Percentiles rank a stretch among this genome's conserved stretches.
Conservation (phyloP, 108 stramenopile species). For the Stephanodiscus triporus region DNA sequence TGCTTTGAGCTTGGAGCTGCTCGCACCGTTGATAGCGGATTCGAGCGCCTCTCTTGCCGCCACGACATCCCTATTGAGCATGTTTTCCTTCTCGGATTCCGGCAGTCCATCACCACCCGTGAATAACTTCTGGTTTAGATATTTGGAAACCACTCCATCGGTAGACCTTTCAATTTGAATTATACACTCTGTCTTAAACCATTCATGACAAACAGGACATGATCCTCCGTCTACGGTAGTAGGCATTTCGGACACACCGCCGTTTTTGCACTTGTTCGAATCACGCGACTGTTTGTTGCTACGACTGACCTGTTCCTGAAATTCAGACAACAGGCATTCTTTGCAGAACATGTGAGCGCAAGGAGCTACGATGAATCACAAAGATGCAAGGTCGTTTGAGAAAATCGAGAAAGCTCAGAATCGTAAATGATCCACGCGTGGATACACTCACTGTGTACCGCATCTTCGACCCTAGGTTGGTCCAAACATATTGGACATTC, state of each 20-base stretch:
- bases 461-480: constrained; percentile 58
- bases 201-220: constrained; percentile 73
- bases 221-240: constrained; percentile 19
- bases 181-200: constrained; percentile 56
- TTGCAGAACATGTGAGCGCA: constrained; percentile 87
- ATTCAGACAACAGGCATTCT: constrained; percentile 54
- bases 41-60: constrained; percentile 75
- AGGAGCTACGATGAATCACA: constrained; percentile 39
- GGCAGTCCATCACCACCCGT: constrained; percentile 1
- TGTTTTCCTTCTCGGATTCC: constrained; percentile 14
- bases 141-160: constrained; percentile 52
- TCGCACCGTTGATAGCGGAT: constrained; percentile 61
- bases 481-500: constrained; percentile 88
- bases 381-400: not conserved
- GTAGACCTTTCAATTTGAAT: constrained; percentile 61
- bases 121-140: constrained; percentile 17
- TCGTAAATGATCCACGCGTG: not conserved
- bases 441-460: constrained; percentile 51
- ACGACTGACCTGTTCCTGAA: constrained; percentile 37
- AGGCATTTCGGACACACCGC: not conserved
- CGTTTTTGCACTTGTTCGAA: not conserved
- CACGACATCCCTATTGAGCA: constrained; percentile 28
- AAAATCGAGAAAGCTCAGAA: not conserved
- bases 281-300: constrained; percentile 17
- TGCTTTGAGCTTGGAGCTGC: constrained; percentile 76